A percentile compares a stretch with the other conserved stretches of the same genome.
Evolutionary conservation across 768 basidiomycete species (phyloP).

Genomic region (Panaeolus papilionaceus): DNA sequence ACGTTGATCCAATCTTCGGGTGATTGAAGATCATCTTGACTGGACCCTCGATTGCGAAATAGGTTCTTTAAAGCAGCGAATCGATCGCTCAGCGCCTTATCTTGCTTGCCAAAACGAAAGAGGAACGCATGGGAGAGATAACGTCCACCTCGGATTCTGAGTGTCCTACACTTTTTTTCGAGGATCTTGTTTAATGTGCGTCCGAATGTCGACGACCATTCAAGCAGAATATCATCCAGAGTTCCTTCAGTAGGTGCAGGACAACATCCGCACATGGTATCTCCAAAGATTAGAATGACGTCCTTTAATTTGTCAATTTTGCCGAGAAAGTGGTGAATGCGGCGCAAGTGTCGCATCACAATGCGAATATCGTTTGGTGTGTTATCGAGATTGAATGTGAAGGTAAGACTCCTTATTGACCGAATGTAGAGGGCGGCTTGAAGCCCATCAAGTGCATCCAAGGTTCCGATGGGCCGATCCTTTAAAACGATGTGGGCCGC

Average conservation of each 20-base stretch:
- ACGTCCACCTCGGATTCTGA: slow-evolving; percentile 27
- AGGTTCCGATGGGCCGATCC: slow-evolving; percentile 15
- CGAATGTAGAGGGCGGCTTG: slow-evolving; percentile 25
- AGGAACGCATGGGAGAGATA: slow-evolving; percentile 30
- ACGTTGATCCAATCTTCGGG: slow-evolving; percentile 20
- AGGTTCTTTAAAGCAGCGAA: slow-evolving; percentile 20
- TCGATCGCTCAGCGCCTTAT: not conserved
- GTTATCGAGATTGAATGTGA: slow-evolving; percentile 24
- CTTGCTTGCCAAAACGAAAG: slow-evolving; percentile 22
- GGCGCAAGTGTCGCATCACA: slow-evolving; percentile 23
- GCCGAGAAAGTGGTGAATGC: slow-evolving; percentile 23
- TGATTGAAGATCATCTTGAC: slow-evolving; percentile 10
- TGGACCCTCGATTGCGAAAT: slow-evolving; percentile 19
- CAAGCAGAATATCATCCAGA: slow-evolving; percentile 25
- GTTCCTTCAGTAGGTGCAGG: slow-evolving; percentile 22
- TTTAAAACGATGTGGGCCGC: slow-evolving; percentile 23
- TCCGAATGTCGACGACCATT: slow-evolving; percentile 30
- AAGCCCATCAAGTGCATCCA: slow-evolving; percentile 27
- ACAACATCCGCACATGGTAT: slow-evolving; percentile 29
- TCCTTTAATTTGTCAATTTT: slow-evolving; percentile 20
- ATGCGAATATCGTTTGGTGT: slow-evolving; percentile 23
- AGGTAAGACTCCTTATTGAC: slow-evolving; percentile 24
- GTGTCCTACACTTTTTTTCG: slow-evolving; percentile 23
- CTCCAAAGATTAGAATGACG: slow-evolving; percentile 26
- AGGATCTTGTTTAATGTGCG: slow-evolving; percentile 26